Conservation (phyloP, 208 protist species). For the Jaenimonas drosophilae region DNA sequence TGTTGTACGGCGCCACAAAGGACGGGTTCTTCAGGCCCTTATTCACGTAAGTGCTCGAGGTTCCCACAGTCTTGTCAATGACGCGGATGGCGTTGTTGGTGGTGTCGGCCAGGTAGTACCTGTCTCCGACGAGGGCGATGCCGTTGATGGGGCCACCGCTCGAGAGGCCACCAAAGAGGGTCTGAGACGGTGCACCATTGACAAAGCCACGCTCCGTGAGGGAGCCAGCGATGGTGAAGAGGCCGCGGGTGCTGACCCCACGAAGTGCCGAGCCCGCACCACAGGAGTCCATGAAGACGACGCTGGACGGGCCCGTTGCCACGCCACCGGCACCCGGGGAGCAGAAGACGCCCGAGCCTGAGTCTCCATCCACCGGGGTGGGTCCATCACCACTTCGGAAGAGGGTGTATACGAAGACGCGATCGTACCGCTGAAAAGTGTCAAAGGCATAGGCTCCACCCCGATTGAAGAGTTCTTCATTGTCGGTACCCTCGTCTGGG, state of each 20-base stretch:
- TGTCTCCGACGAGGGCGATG: constrained; percentile 9
- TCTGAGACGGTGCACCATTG: constrained; percentile 10
- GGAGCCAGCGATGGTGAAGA: constrained; percentile 40
- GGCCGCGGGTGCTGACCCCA: constrained; percentile 13
- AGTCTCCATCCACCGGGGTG: constrained; percentile 20
- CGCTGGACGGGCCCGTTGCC: not conserved
- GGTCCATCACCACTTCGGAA: constrained; percentile 7
- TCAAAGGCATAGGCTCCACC: not conserved
- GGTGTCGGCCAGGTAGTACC: constrained; percentile 39
- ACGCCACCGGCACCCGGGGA: constrained; percentile 14
- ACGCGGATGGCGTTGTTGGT: constrained; percentile 39
- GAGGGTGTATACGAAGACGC: constrained; percentile 17
- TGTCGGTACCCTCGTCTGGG: no score
- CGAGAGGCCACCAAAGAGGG: constrained; percentile 23
- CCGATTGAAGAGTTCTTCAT: no score
- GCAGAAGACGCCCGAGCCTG: constrained; percentile 29
- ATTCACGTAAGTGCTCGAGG: constrained; percentile 7
- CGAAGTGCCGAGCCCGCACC: constrained; percentile 32
- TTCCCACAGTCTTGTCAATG: constrained; percentile 17
- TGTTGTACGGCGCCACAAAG: constrained; percentile 10
- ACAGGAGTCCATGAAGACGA: constrained; percentile 52
- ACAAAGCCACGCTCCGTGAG: constrained; percentile 8
- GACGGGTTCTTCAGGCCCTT: constrained; percentile 5
- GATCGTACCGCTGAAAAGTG: not conserved
- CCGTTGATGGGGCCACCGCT: constrained; percentile 2